A percentile compares a stretch with the other conserved stretches of the same genome.
Conservation (phyloP, 2,329 filamentous ascomycete species). For the Aureobasidium subglaciale region DNA sequence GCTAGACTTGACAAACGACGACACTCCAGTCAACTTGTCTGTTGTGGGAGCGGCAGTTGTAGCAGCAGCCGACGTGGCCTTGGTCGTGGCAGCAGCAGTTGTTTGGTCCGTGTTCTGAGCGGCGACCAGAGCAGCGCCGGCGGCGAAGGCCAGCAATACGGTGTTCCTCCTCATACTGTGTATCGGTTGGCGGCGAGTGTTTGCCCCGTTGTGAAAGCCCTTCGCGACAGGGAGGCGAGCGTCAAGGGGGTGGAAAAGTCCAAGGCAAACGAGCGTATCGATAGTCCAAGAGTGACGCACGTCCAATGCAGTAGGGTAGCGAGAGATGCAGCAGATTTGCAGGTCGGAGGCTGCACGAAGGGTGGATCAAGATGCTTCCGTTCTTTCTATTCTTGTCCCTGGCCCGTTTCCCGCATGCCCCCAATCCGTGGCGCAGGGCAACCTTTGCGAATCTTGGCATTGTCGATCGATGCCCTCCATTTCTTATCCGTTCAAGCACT, state of each 20-base stretch:
- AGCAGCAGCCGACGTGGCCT: background rate
- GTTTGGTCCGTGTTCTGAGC: conserved; percentile 2
- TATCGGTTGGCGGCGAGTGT: background rate
- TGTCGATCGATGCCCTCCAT: background rate
- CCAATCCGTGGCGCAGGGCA: conserved; percentile 7
- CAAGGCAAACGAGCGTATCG: background rate
- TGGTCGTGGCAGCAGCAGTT: background rate
- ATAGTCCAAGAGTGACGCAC: conserved; percentile 1
- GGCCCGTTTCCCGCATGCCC: background rate
- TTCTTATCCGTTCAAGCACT: background rate
- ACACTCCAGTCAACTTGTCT: conserved; percentile 5
- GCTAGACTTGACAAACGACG: background rate
- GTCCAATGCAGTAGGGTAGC: background rate
- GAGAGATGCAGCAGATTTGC: conserved; percentile 9
- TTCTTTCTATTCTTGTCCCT: background rate
- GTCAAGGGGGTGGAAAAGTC: background rate
- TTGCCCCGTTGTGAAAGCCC: background rate
- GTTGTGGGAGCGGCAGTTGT: background rate
- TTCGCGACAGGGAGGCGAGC: background rate
- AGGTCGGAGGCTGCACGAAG: background rate
- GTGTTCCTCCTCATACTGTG: conserved; percentile 3
- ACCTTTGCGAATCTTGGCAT: background rate
- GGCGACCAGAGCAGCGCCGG: conserved; percentile 1
- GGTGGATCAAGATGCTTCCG: background rate
- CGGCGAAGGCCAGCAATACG: background rate